Conservation (phyloP, 2,329 filamentous ascomycete species). For the Diplocarpon mali region DNA sequence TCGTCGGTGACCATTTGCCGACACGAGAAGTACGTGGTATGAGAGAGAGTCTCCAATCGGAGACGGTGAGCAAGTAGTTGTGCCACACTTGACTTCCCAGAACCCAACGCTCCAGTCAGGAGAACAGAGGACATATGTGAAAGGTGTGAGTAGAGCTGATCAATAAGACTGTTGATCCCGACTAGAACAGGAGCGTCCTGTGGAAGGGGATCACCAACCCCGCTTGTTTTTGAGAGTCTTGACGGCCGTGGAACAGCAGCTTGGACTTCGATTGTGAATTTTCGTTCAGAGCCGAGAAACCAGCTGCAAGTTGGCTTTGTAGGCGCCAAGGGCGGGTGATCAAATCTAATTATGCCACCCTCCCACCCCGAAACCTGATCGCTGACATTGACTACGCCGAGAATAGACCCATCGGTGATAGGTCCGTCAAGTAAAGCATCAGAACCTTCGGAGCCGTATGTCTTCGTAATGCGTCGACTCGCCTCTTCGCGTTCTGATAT, state of each 20-base stretch:
- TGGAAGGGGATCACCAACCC: conserved; percentile 44
- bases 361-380: conserved; percentile 54
- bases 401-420: conserved; percentile 76
- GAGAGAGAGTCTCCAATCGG: conserved; percentile 62
- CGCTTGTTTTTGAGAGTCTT: conserved; percentile 36
- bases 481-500: conserved; percentile 73
- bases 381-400: conserved; percentile 47
- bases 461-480: conserved; percentile 56
- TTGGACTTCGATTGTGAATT: conserved; percentile 65
- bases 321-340: conserved; percentile 41
- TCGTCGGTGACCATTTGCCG: conserved; percentile 84
- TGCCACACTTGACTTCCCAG: conserved; percentile 77
- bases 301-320: conserved; percentile 47
- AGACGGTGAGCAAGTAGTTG: conserved; percentile 66
- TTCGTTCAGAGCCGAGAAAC: conserved; percentile 68
- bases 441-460: conserved; percentile 48
- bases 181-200: conserved; percentile 51
- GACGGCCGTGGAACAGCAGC: conserved; percentile 56
- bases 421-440: conserved; percentile 69
- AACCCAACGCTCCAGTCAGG: conserved; percentile 77
- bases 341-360: conserved; percentile 74
- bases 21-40: conserved; percentile 78
- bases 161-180: conserved; percentile 69
- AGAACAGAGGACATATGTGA: conserved; percentile 81
- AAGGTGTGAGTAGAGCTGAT: conserved; percentile 63